Percentiles rank a stretch among this genome's conserved stretches.
Evolutionary conservation across 257 asterid species (phyloP).

Genomic region (Solanum pinnatisectum): DNA sequence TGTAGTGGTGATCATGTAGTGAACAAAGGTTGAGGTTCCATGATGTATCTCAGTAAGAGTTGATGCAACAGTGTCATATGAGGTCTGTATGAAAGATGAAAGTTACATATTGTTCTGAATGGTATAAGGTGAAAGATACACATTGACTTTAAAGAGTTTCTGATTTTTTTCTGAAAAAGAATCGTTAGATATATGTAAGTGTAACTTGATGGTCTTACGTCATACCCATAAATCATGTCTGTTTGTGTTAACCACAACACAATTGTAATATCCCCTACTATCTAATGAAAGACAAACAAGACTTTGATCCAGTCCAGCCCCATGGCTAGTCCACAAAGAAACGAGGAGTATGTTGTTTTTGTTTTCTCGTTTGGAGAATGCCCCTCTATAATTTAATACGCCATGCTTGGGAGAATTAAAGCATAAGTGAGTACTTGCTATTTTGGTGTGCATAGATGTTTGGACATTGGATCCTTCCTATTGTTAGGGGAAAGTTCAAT

Average conservation of each 20-base stretch:
- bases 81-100: neutral
- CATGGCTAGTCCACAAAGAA: neutral
- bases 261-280: neutral
- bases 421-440: neutral
- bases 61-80: neutral
- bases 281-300: neutral
- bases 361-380: neutral
- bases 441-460: neutral
- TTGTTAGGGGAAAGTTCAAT: neutral
- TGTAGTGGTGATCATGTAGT: neutral
- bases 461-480: neutral
- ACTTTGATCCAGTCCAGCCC: neutral
- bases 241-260: neutral
- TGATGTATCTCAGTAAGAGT: neutral
- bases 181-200: neutral
- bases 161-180: neutral
- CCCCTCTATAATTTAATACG: neutral
- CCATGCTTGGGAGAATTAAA: neutral
- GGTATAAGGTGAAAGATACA: neutral
- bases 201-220: neutral
- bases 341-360: neutral
- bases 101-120: neutral
- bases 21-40: neutral
- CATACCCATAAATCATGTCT: neutral
- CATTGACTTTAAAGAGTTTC: neutral